phyloP scores from a whole-genome alignment of 805 yeast species.

The Helenozyma rhizophorensis region DNA sequence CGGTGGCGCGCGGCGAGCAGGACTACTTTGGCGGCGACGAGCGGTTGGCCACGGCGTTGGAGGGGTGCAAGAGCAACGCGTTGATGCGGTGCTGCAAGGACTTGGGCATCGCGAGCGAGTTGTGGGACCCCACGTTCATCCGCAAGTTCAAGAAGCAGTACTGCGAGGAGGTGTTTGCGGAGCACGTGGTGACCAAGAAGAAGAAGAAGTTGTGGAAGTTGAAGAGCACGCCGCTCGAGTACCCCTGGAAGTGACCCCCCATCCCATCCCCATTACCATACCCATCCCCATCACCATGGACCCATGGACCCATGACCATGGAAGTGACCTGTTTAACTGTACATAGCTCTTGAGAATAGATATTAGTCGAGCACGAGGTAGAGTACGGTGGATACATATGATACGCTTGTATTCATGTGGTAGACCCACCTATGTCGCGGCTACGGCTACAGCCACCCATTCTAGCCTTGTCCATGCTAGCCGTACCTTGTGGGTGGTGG shows the following conservation, averaged over 20 bases:
- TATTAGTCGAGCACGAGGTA: too few species aligned
- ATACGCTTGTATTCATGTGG: too few species aligned
- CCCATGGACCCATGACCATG: too few species aligned
- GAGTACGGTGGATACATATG: too few species aligned
- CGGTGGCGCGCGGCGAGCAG: slow-evolving; percentile 94
- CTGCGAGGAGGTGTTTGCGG: slow-evolving; percentile 84
- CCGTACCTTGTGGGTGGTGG: too few species aligned
- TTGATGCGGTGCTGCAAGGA: slow-evolving; percentile 98
- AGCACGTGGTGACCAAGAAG: slow-evolving; percentile 73
- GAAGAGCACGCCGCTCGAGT: slow-evolving; percentile 74
- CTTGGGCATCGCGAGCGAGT: slow-evolving; percentile 91
- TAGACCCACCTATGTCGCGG: too few species aligned
- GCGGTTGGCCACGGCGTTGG: slow-evolving; percentile 92
- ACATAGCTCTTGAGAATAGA: too few species aligned
- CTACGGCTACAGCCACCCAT: too few species aligned
- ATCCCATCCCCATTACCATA: too few species aligned
- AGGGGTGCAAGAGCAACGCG: slow-evolving; percentile 95
- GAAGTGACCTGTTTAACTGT: too few species aligned
- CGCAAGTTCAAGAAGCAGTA: slow-evolving; percentile 33
- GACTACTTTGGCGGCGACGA: slow-evolving; percentile 77
- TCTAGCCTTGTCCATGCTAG: too few species aligned
- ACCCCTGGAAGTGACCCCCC: slow-evolving; percentile 83
- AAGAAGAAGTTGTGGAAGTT: slow-evolving; percentile 88
- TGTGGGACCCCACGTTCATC: slow-evolving; percentile 95
- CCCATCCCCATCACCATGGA: too few species aligned